A percentile compares a stretch with the other conserved stretches of the same genome.
Conservation (phyloP, 2,329 filamentous ascomycete genomes). For the Ceratocystis lukuohia region DNA sequence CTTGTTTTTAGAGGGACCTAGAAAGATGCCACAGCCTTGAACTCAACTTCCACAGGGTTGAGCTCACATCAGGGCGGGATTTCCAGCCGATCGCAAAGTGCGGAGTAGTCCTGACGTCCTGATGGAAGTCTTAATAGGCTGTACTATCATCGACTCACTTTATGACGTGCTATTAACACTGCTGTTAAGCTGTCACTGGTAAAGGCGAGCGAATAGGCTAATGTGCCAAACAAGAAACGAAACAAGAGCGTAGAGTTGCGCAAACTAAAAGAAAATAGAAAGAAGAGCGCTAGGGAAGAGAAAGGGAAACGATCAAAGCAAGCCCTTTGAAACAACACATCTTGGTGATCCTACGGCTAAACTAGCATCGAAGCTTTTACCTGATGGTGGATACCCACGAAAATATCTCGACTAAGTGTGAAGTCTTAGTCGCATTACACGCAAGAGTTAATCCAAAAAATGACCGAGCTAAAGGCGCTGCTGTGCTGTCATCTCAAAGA, state of each 20-base stretch:
- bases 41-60: background rate
- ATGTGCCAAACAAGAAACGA: background rate
- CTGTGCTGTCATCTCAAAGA: background rate
- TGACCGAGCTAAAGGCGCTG: background rate
- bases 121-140: background rate
- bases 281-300: background rate
- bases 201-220: background rate
- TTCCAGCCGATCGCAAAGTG: background rate
- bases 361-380: too few species aligned
- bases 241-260: background rate
- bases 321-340: background rate
- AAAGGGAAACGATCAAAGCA: background rate
- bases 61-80: background rate
- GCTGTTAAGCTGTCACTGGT: background rate
- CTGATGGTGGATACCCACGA: too few species aligned
- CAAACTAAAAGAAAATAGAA: background rate
- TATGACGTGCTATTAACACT: background rate
- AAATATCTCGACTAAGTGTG: too few species aligned
- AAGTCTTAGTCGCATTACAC: background rate
- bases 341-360: too few species aligned
- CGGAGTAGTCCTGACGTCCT: background rate
- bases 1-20: background rate
- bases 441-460: background rate
- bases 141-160: background rate
- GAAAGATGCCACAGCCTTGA: background rate